Percentiles rank a stretch among this genome's conserved stretches.
Evolutionary conservation across 768 basidiomycete genomes (phyloP).

Genomic region (Suillus subalutaceus): DNA sequence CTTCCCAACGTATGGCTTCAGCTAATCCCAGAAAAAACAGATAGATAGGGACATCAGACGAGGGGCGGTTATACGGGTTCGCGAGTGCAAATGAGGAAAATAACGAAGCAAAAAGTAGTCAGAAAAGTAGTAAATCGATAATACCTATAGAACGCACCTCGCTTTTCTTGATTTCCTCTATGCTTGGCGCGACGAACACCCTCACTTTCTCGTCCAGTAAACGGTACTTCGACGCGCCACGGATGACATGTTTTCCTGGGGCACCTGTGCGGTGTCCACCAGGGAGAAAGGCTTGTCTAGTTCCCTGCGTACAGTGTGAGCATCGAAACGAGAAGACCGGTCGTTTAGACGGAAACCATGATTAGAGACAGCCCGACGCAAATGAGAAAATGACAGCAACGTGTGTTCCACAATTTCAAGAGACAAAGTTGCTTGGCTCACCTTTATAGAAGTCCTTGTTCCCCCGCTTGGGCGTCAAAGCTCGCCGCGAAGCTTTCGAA

Average conservation of each 20-base stretch:
- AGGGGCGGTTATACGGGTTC: not conserved
- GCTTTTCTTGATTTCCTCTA: constrained; percentile 61
- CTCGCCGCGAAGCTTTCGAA: constrained; percentile 83
- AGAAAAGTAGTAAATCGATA: not conserved
- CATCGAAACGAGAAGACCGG: not conserved
- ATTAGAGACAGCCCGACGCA: not conserved
- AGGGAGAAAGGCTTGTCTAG: constrained; percentile 79
- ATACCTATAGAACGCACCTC: constrained; percentile 44
- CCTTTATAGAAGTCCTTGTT: constrained; percentile 99
- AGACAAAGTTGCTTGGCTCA: constrained; percentile 28
- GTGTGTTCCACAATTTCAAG: not conserved
- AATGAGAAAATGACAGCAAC: not conserved
- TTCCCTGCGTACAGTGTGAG: constrained; percentile 54
- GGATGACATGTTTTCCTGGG: constrained; percentile 83
- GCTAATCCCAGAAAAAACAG: not conserved
- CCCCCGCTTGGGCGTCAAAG: constrained; percentile 81
- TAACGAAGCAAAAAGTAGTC: not conserved
- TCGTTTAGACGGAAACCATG: not conserved
- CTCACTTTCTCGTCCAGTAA: constrained; percentile 83
- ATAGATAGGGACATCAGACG: too few relatives aligned
- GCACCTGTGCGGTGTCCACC: constrained; percentile 88
- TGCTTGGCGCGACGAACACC: constrained; percentile 79
- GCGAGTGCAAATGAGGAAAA: not conserved
- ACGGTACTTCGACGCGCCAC: constrained; percentile 79
- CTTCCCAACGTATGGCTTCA: constrained; percentile 11